These are phyloP conservation scores for Globisporangium lucens DNA, from an alignment of 352 stramenopile species.

Conservation along the genomic window DNA sequence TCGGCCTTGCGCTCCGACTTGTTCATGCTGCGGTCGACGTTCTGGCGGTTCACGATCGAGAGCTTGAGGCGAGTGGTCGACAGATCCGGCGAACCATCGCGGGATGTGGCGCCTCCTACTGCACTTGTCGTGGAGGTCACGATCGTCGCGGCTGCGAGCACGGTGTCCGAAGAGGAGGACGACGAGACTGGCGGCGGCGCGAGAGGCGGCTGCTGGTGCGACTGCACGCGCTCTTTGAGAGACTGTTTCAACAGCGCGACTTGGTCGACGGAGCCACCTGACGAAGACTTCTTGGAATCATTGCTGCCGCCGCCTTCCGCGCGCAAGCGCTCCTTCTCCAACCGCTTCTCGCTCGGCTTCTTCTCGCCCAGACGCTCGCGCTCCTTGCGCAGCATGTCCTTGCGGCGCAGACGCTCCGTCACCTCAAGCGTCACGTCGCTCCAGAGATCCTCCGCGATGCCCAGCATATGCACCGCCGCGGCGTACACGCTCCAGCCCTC, in stretches of 20 bases:
- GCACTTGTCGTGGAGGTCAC: background rate
- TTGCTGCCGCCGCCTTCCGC: background rate
- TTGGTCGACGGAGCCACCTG: background rate
- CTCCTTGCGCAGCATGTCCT: slow-evolving; percentile 72
- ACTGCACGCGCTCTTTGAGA: slow-evolving; percentile 2
- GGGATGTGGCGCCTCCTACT: background rate
- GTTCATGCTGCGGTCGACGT: slow-evolving; percentile 73
- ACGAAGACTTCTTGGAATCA: slow-evolving; percentile 28
- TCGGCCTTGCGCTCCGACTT: slow-evolving; percentile 85
- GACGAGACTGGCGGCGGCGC: background rate
- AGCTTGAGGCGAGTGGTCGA: slow-evolving; percentile 59
- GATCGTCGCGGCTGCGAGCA: slow-evolving; percentile 13
- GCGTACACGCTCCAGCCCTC: slow-evolving; percentile 81
- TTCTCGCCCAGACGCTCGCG: slow-evolving; percentile 57
- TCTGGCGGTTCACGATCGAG: slow-evolving; percentile 62
- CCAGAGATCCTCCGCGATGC: slow-evolving; percentile 73
- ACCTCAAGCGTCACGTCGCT: slow-evolving; percentile 80
- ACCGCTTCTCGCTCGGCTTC: slow-evolving; percentile 30
- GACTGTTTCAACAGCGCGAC: background rate
- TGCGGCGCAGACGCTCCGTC: slow-evolving; percentile 61
- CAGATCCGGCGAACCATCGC: slow-evolving; percentile 23
- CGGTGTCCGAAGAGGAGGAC: background rate
- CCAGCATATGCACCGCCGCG: slow-evolving; percentile 68
- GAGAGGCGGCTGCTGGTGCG: background rate
- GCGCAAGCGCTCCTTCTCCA: slow-evolving; percentile 26